Percentiles rank a stretch among this genome's conserved stretches.
These are phyloP conservation scores for Nothopassalora personata DNA, from an alignment of 2,329 filamentous ascomycete species.

Conservation along the genomic window DNA sequence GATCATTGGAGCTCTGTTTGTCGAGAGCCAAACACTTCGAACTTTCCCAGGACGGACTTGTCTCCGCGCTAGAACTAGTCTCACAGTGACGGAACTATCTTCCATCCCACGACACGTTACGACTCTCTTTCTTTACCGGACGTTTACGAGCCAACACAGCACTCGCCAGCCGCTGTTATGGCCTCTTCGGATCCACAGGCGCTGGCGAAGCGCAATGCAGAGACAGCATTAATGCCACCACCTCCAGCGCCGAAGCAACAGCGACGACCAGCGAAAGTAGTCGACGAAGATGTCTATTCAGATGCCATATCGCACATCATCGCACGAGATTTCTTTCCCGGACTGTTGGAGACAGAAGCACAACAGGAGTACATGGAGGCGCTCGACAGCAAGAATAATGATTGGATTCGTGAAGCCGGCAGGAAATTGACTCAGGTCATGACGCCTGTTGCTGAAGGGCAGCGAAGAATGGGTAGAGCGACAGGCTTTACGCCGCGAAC, in stretches of 20 bases:
- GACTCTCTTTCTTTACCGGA: not conserved
- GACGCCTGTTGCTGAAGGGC: constrained; percentile 62
- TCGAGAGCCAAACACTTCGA: not conserved
- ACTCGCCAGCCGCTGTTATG: constrained; percentile 7
- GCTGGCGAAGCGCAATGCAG: constrained; percentile 60
- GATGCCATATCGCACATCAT: constrained; percentile 90
- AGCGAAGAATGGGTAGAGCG: constrained; percentile 35
- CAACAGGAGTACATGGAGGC: constrained; percentile 92
- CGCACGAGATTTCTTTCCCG: constrained; percentile 92
- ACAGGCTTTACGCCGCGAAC: constrained; percentile 33
- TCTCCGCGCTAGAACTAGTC: not conserved
- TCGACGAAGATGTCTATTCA: constrained; percentile 93
- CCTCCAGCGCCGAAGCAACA: constrained; percentile 79
- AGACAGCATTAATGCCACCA: constrained; percentile 80
- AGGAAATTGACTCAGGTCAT: constrained; percentile 62
- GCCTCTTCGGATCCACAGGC: constrained; percentile 45
- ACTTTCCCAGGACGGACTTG: not conserved
- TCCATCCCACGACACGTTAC: not conserved
- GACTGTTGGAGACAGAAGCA: constrained; percentile 74
- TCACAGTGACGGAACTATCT: not conserved
- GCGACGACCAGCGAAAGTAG: constrained; percentile 78
- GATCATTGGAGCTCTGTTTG: not conserved
- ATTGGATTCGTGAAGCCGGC: constrained; percentile 81
- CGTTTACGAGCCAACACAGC: not conserved
- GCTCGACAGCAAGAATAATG: constrained; percentile 73